Base-by-base conservation (phyloP, 2,329 filamentous ascomycete genomes). In the Sphaerulina populicola region DNA sequence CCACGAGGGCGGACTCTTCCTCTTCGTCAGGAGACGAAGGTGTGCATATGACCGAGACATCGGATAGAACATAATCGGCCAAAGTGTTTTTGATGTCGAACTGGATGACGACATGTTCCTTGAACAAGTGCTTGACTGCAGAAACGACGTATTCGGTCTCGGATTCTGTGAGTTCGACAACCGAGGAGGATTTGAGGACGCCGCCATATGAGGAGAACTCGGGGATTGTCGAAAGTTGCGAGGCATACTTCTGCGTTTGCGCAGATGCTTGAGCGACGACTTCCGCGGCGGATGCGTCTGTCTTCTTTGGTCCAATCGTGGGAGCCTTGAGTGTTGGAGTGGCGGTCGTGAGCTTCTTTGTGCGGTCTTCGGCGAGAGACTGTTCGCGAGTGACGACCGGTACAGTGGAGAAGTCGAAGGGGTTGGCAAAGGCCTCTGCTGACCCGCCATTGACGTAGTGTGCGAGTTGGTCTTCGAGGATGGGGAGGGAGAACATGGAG, bases 21-120 rank as follows among this genome's bases (percentile, higher is more conserved):
- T 91, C 88, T 1, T 87, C 83, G 47, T 93, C 90, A 48, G 93
- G 86, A 39, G 94, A 86, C 0, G 82, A 74, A 4, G 90, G 88
- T 0, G 85, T 84, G 29, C 86, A 86, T 14, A 90, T 79, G 36
- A 95, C 81, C 0, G 87, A 88, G 12, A 94, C 88, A 56, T 94
- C 88, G 67, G 95, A 88, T 31, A 97, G 77, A 27, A 98, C 81
- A 12, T 89, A 94, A 55, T 90, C 88, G 10, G 88, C 85, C 9
- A 98, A 77, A 2, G 93, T 98, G 75, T 98, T 98, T 78, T 94
- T 97, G 69, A 98, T 83, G 67, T 97, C 88, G 70, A 93, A 98
- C 67, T 98, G 93, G 49, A 98, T 74, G 31, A 98, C 91, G 65
- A 98, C 77, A 66, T 97, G 88, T 68, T 95, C 88, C 73, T 94